Evolutionary conservation across 495 filamentous ascomycete species (phyloP), one percentile per base, ranked within the genome.

Genomic region (Melanomma pulvis-pyrius): DNA sequence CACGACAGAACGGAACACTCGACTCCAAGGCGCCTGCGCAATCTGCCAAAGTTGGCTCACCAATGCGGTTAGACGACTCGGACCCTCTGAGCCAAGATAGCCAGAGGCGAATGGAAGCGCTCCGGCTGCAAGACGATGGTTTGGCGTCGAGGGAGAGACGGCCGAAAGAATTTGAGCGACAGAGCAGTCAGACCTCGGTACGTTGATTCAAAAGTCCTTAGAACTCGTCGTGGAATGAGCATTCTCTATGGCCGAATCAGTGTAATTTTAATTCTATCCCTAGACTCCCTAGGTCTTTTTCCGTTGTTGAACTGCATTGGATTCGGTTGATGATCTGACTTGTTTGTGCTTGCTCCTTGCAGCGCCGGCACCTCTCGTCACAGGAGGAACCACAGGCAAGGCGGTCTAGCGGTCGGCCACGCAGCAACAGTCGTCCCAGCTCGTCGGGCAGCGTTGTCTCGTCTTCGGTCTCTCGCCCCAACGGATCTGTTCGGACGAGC

Each of bases 41-140:
- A 29, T 44, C 39, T 15, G 69, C 73, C 22, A 82, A 85, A 73
- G 72, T 77, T 58, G 74, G 75, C 32, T 79, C 83, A 44, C 83
- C 83, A 19, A 82, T 84, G 71, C 81, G 84, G 71, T 72, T 79
- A 34, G 83, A 93, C 58, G 91, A 94, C 61, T 82, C 87, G 32
- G 91, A 96, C 73, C 83, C 84, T 1, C 77, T 88, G 55, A 88
- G 89, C 26, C 88, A 92, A 64, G 92, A 96, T 67, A 96, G 87
- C 74, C 88, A 92, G 76, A 88, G 90, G 75, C 84, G 91, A 63
- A 79, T 97, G 60, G 89, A 96, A 77, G 90, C 90, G 29, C 77
- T 97, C 66, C 90, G 92, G 76, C 78, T 97, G 67, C 88, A 92
- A 68, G 92, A 97, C 72, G 87, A 90, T 61, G 69, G 78, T 28